Conservation (phyloP, 148 eudicot species). For the Nyssa sinensis region DNA sequence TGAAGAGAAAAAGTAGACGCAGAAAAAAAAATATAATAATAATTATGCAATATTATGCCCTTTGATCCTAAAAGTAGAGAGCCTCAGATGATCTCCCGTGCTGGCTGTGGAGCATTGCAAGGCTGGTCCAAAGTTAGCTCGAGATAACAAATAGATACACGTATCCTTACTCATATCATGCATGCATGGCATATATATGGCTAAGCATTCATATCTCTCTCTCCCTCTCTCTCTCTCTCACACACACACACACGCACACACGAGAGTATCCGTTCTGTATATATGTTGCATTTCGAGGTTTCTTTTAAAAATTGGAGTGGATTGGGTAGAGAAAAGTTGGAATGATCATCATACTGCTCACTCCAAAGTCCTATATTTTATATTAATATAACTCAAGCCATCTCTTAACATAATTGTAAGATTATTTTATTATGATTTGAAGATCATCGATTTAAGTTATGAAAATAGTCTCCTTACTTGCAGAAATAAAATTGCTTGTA, state of each 20-base stretch:
- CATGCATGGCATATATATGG: slow-evolving; percentile 6
- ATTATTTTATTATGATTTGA: too few species aligned
- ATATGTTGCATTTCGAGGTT: slow-evolving; percentile 14
- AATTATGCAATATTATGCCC: not conserved
- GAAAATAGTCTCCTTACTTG: too few species aligned
- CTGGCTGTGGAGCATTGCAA: slow-evolving; percentile 35
- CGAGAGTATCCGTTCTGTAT: too few species aligned
- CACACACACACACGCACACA: too few species aligned
- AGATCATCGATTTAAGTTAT: too few species aligned
- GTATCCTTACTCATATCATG: slow-evolving; percentile 7
- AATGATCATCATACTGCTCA: slow-evolving; percentile 21
- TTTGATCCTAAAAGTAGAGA: slow-evolving; percentile 17
- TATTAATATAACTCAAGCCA: too few species aligned
- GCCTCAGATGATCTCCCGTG: slow-evolving; percentile 5
- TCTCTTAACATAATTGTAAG: too few species aligned
- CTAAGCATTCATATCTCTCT: not conserved
- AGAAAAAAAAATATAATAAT: too few species aligned
- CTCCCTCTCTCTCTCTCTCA: slow-evolving; percentile 6
- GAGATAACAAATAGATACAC: slow-evolving; percentile 11
- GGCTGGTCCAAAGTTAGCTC: slow-evolving; percentile 11
- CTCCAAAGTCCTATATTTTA: slow-evolving; percentile 15
- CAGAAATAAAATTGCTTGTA: too few species aligned
- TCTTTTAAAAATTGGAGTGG: slow-evolving; percentile 9
- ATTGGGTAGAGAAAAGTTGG: not conserved
- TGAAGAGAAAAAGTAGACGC: too few species aligned